Conservation (phyloP, 1,284 basidiomycete genomes). For the Abortiporus biennis region DNA sequence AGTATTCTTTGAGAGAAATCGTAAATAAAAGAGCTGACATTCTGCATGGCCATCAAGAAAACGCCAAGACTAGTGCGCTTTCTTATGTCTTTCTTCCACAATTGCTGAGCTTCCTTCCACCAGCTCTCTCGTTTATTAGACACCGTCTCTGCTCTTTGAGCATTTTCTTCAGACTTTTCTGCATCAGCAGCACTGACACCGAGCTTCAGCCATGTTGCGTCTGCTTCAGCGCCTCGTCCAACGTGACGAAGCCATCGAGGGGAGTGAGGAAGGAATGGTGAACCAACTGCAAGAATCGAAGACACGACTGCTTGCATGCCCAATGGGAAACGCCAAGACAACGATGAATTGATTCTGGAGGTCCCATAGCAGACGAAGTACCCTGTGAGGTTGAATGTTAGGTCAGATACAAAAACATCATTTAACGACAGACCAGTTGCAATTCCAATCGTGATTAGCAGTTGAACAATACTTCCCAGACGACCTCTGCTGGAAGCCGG, state of each 20-base stretch:
- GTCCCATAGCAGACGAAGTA: slow-evolving; percentile 47
- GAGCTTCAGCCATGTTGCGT: slow-evolving; percentile 23
- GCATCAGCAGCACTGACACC: slow-evolving; percentile 24
- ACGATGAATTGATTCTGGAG: slow-evolving; percentile 27
- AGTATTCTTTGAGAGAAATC: background rate
- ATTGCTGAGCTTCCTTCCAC: slow-evolving; percentile 15
- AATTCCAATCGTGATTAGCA: slow-evolving; percentile 40
- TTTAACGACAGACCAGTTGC: slow-evolving; percentile 22
- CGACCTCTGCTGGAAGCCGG: slow-evolving; percentile 36
- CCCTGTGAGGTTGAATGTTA: slow-evolving; percentile 20
- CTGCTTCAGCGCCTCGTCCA: slow-evolving; percentile 36
- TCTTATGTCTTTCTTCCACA: slow-evolving; percentile 27
- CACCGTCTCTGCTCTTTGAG: slow-evolving; percentile 11
- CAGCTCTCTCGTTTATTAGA: slow-evolving; percentile 12
- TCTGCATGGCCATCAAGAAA: slow-evolving; percentile 41
- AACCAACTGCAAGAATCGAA: slow-evolving; percentile 35
- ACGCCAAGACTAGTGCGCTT: slow-evolving; percentile 36
- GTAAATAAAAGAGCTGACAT: slow-evolving; percentile 20
- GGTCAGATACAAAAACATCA: background rate
- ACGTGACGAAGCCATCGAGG: slow-evolving; percentile 44
- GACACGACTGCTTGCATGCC: slow-evolving; percentile 36
- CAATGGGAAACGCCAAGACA: slow-evolving; percentile 46
- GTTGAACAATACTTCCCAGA: slow-evolving; percentile 36
- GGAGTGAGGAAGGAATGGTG: slow-evolving; percentile 44
- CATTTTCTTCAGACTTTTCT: slow-evolving; percentile 24